Base-by-base conservation (phyloP, 192 early-diverging fungal species). In the Backusella macrospora region DNA sequence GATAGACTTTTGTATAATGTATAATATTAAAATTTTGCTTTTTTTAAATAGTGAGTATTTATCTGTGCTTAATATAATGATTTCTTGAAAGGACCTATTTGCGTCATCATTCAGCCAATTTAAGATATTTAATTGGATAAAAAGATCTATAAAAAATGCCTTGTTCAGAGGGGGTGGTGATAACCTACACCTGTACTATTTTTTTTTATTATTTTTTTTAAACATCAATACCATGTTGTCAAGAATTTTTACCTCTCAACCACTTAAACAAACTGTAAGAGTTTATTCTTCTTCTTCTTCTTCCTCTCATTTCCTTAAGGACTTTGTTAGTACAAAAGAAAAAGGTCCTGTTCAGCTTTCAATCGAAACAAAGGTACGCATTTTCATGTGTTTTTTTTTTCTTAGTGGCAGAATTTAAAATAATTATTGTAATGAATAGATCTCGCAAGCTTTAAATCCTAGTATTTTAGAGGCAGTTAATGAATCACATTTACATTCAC, bases 401-500 rank as follows among this genome's bases (percentile, higher is more conserved):
- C 29, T 39, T 46, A n/a, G 1, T 55, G 10, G 8, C 47, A 10
- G 3, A 37, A 37, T 23, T 29, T 6, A 29, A 14, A 21, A 69
- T 29, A 13, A 34, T 4, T 46, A 26, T 47, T n/a, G 14, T 42
- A 15, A 40, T 40, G 18, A 12, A 14, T 29, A 71, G 73, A 34
- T 74, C 2, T 71, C 64, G 10, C 81, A 83, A 13, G 76, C 82
- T 5, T 78, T 92, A 37, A 69, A 79, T 26, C 94, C 94, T 3
- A 78, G 76, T 4, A 68, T 76, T 16, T 79, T 97, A 39, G 85
- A 92, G 44, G 92, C 94, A 42, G 81, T 87, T 39, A 94, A 97
- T 78, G 94, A 97, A 63, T 91, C 89, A 10, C 84, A 87, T 39
- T 86, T 90, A 74, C 95, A 97, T 74, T 82, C 90, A 9, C 90